phyloP scores from a whole-genome alignment of 1,139 yeast genomes.

The Geotrichum candidum region DNA sequence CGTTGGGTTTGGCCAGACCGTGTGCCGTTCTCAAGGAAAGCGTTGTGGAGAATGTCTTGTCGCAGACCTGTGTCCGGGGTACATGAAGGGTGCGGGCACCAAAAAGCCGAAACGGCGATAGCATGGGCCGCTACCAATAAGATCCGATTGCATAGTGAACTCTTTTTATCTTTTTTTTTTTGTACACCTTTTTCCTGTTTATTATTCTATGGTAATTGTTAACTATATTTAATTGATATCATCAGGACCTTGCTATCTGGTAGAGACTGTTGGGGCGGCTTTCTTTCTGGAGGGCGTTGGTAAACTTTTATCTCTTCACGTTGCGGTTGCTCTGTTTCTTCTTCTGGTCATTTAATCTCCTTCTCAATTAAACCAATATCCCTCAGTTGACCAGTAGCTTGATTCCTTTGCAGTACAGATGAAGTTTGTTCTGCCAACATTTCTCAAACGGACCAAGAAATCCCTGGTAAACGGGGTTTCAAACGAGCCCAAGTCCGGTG shows the following conservation, averaged over 20 bases:
- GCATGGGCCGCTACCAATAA: not conserved
- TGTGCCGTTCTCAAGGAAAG: slow-evolving; percentile 68
- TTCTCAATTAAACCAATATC: not conserved
- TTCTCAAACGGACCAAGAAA: not conserved
- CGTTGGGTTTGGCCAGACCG: slow-evolving; percentile 90
- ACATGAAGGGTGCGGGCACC: slow-evolving; percentile 20
- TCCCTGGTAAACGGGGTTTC: not conserved
- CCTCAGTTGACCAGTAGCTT: not conserved
- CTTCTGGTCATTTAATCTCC: not conserved
- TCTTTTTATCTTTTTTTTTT: not conserved
- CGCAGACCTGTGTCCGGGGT: slow-evolving; percentile 46
- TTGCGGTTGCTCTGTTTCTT: not conserved
- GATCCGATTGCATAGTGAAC: not conserved
- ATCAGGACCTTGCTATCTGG: too few relatives aligned
- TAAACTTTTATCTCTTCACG: not conserved
- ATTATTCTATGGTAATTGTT: not conserved
- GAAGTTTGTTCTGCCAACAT: not conserved
- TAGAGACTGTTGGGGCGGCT: not conserved
- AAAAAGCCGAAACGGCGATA: not conserved
- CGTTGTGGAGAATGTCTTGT: slow-evolving; percentile 72
- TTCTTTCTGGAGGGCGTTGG: not conserved
- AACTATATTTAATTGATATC: not conserved
- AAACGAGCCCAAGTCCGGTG: not conserved
- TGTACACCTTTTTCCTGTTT: too few relatives aligned
- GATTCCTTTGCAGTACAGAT: not conserved